Evolutionary conservation across 345 rosid genomes (phyloP).

Genomic region (Moricandia arvensis): DNA sequence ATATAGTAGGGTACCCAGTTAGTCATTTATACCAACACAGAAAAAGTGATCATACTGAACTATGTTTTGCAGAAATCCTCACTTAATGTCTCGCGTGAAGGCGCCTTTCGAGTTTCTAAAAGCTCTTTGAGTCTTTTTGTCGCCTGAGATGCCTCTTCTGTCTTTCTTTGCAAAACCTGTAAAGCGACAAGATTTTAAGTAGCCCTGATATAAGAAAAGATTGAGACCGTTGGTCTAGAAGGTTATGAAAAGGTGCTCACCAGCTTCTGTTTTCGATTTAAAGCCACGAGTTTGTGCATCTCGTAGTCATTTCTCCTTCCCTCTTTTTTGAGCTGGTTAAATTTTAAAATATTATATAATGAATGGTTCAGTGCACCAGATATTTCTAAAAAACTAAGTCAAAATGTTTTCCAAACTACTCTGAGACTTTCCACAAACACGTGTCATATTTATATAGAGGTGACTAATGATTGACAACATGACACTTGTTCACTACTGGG

Average conservation of each 20-base stretch:
- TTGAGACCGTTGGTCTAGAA: neutral
- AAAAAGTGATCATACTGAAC: neutral
- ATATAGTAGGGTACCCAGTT: neutral
- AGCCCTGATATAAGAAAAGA: neutral
- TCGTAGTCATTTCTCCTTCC: neutral
- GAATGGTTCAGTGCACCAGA: neutral
- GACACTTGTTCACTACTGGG: neutral
- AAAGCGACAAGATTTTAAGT: neutral
- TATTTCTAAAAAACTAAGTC: neutral
- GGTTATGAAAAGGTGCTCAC: neutral
- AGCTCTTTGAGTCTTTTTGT: neutral
- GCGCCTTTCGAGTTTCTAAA: neutral
- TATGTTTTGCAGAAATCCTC: neutral
- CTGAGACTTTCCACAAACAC: neutral
- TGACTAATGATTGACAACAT: neutral
- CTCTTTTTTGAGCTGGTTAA: neutral
- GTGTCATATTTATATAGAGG: neutral
- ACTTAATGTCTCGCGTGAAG: neutral
- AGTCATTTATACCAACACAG: neutral
- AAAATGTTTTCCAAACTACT: neutral
- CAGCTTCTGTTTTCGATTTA: neutral
- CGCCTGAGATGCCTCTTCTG: neutral
- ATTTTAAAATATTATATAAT: neutral
- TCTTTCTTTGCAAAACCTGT: neutral
- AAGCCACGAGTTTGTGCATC: neutral